Conservation (phyloP, 192 early-diverging fungal genomes). For the Nowakowskiella sp. region DNA sequence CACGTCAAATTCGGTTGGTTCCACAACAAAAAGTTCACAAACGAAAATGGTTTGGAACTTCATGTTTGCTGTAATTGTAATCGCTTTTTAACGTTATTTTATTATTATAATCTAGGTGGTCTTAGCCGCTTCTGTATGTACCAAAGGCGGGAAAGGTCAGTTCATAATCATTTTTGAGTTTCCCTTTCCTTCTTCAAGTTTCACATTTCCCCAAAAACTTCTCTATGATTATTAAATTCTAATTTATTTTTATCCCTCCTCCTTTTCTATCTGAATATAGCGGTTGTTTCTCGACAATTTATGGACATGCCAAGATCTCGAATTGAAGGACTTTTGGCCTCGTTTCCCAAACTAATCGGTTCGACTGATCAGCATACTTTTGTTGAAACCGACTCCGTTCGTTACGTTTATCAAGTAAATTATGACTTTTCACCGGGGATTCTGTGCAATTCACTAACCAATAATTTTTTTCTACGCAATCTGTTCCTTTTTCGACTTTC, state of each 20-base stretch:
- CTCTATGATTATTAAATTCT: background rate
- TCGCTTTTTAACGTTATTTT: conserved; percentile 6
- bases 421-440: too few species aligned
- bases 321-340: conserved; percentile 92
- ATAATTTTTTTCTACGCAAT: too few species aligned
- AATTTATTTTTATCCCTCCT: conserved; percentile 3
- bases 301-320: conserved; percentile 93
- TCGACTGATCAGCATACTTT: conserved; percentile 91
- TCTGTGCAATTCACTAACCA: too few species aligned
- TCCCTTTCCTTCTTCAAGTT: background rate
- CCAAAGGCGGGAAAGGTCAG: conserved; percentile 89
- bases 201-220: background rate
- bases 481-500: too few species aligned
- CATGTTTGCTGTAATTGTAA: too few species aligned
- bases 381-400: conserved; percentile 91
- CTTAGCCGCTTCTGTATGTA: conserved; percentile 80
- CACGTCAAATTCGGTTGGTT: too few species aligned
- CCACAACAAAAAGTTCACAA: too few species aligned
- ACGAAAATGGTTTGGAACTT: too few species aligned
- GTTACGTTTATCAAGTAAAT: conserved; percentile 85
- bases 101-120: conserved; percentile 62
- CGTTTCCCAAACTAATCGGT: conserved; percentile 94
- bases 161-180: conserved; percentile 2
- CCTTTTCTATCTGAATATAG: conserved; percentile 42
- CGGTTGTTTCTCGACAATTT: conserved; percentile 90